These are phyloP conservation scores for Beauveria sp. DNA, from an alignment of 2,329 filamentous ascomycete genomes.

Conservation along the genomic window DNA sequence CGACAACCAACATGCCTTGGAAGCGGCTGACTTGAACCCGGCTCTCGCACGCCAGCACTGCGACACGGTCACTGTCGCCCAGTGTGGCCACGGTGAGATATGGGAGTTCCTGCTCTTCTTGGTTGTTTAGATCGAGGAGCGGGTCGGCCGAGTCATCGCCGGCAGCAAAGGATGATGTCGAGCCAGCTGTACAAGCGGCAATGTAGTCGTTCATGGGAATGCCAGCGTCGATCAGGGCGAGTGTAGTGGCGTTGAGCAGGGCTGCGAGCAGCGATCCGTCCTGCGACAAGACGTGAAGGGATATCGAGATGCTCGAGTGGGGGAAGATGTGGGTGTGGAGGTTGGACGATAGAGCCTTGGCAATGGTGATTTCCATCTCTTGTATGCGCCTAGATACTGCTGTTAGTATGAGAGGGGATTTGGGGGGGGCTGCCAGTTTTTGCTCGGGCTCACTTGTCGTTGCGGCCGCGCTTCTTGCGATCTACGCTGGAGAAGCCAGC, in stretches of 20 bases:
- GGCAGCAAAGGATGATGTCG: conserved; percentile 57
- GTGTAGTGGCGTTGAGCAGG: conserved; percentile 81
- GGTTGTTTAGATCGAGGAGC: conserved; percentile 67
- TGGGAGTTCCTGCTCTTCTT: conserved; percentile 82
- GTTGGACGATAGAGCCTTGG: conserved; percentile 66
- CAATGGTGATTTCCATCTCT: conserved; percentile 74
- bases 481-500: conserved; percentile 87
- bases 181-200: conserved; percentile 79
- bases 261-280: conserved; percentile 87
- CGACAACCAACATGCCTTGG: conserved; percentile 89
- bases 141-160: conserved; percentile 67
- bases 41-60: conserved; percentile 77
- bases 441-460: conserved; percentile 60
- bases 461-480: conserved; percentile 64
- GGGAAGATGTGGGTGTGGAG: conserved; percentile 86
- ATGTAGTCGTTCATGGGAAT: conserved; percentile 94
- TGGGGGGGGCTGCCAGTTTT: too few species aligned
- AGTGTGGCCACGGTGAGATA: conserved; percentile 80
- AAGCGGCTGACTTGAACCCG: conserved; percentile 73
- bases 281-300: conserved; percentile 78
- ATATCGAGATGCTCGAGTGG: conserved; percentile 74
- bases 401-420: not conserved
- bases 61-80: conserved; percentile 66
- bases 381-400: conserved; percentile 55
- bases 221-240: conserved; percentile 89